A percentile compares a stretch with the other conserved stretches of the same genome.
Evolutionary conservation across 2,329 filamentous ascomycete genomes (phyloP).

Genomic region (Volutella citrinella): DNA sequence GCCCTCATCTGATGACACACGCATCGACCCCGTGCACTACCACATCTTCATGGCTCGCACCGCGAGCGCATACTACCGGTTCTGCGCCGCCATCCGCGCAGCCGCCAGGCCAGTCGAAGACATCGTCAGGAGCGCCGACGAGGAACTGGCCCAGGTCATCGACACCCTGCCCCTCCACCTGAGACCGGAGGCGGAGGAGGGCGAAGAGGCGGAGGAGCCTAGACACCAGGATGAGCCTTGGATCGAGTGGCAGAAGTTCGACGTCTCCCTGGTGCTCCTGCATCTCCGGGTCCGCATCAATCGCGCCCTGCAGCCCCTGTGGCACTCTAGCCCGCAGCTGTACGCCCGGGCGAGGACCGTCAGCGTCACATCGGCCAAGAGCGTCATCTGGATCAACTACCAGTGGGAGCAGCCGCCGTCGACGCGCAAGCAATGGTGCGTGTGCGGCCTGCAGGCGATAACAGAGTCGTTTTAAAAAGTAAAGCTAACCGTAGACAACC

Average conservation of each 20-base stretch:
- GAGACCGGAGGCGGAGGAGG: constrained; percentile 4
- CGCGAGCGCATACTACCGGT: constrained; percentile 5
- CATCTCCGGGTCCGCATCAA: constrained; percentile 11
- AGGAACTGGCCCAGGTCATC: constrained; percentile 7
- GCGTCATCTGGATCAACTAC: constrained; percentile 11
- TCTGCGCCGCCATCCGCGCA: constrained; percentile 3
- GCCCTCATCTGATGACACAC: not conserved
- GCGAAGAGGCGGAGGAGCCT: constrained; percentile 5
- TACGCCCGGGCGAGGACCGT: constrained; percentile 9
- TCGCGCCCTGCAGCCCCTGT: constrained; percentile 8
- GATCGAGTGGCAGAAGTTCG: constrained; percentile 14
- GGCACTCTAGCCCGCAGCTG: constrained; percentile 5
- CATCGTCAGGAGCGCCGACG: constrained; percentile 4
- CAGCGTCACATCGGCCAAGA: constrained; percentile 8
- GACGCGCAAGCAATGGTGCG: constrained; percentile 12
- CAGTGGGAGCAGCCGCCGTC: constrained; percentile 12
- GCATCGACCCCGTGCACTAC: constrained; percentile 8
- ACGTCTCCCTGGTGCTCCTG: constrained; percentile 10
- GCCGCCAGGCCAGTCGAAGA: not conserved
- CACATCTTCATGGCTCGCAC: constrained; percentile 9
- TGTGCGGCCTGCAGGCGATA: no score
- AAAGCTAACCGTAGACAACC: not conserved
- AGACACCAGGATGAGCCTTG: constrained; percentile 10
- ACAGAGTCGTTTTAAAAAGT: not conserved
- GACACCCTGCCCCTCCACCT: constrained; percentile 6